Conservation (phyloP, 2,329 filamentous ascomycete genomes). For the Leptosphaerulina australis region DNA sequence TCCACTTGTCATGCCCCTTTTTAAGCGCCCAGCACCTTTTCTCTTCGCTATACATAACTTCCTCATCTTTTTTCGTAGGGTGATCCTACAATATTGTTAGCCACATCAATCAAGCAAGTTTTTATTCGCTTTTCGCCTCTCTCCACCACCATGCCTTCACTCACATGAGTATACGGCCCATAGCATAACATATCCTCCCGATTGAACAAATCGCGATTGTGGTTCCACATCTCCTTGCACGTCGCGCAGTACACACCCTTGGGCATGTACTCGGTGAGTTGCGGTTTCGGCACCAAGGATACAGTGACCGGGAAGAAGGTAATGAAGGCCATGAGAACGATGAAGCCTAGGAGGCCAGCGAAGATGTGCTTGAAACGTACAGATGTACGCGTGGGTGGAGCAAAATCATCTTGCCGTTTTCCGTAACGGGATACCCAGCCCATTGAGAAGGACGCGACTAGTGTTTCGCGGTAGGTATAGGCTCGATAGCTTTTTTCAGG, state of each 20-base stretch:
- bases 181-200: conserved; percentile 11
- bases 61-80: not conserved
- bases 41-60: conserved; percentile 7
- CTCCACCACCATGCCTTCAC: not conserved
- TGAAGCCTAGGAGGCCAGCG: not conserved
- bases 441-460: not conserved
- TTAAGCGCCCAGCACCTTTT: conserved; percentile 9
- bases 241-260: conserved; percentile 4
- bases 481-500: too few species aligned
- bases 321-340: not conserved
- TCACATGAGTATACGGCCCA: conserved; percentile 1
- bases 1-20: conserved; percentile 9
- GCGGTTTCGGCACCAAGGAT: conserved; percentile 1
- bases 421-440: conserved; percentile 12
- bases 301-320: conserved; percentile 4
- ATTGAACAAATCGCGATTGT: conserved; percentile 11
- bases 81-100: conserved; percentile 1
- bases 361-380: not conserved
- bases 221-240: conserved; percentile 7
- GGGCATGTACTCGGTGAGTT: conserved; percentile 6
- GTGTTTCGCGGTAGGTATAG: not conserved
- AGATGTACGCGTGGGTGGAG: not conserved
- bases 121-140: accelerated
- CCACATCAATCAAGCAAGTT: too few species aligned
- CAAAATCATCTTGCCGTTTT: not conserved